Base-by-base conservation (phyloP, 306 rosid species). In the Bauhinia variegata region DNA sequence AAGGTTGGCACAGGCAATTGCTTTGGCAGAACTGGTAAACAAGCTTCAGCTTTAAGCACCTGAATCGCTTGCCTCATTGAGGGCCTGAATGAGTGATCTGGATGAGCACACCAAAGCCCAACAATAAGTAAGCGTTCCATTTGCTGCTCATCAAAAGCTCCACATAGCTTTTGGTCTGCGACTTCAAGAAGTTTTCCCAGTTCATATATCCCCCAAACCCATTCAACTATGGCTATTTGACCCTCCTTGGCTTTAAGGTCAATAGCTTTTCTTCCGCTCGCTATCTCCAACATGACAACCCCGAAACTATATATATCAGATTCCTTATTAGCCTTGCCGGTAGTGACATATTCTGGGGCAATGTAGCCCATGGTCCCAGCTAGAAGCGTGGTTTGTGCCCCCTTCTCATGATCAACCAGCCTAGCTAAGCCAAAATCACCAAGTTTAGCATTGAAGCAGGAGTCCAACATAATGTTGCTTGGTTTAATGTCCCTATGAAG, bases 51-150 rank as follows among this genome's bases (percentile, higher is more conserved):
- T 28, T 65, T 70, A 23, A 83, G 83, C 10, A 70, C 76, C 15
- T 70, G 82, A 36, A 77, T 80, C 55, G 63, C 85, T 39, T 76
- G 64, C 70, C 74, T 74, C 43, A 67, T 11, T 58, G 54, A 69
- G 6, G 85, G 83, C 46, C 83, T 80, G 5, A 52, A 41, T 41
- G 13, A 8, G 43, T 15, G 23, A 36, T 83, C 80, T 12, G 79
- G 85, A 64, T 83, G 60, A 11, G 68, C 79, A 68, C 83, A 80
- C 80, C 85, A 80, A 32, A 80, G 85, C 4, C 88, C 85, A 67
- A 77, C 64, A 7, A 63, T 18, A 31, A 83, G 31, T 50, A 77
- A 32, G 47, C 65, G 28, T 42, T 61, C 42, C 78, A 79, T 73
- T 63, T 83, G 57, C 5, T 39, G 4, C 68, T 50, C 51, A 51